Base-by-base conservation (phyloP, 495 filamentous ascomycete species). In the Lasiosphaeria miniovina region DNA sequence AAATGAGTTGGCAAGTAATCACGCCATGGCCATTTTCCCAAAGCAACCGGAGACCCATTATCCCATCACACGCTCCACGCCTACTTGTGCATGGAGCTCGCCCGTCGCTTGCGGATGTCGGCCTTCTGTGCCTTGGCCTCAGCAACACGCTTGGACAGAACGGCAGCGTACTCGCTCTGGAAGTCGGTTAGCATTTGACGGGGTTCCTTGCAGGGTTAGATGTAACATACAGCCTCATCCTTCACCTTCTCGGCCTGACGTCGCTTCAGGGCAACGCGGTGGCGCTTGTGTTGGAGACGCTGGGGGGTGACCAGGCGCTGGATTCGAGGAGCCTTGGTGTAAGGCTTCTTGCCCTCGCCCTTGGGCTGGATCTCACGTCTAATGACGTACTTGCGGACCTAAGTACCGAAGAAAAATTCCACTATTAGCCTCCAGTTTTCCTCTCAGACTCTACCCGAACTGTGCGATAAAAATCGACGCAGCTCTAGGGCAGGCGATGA, bases 311-410 rank as follows among this genome's bases (percentile, higher is more conserved):
- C 90, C 70, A 98, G 90, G 75, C 94, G 90, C 85, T 98, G 94
- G 82, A 98, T 98, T 82, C 89, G 90, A 73, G 94, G 93, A 72
- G 94, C 94, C 87, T 98, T 98, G 88, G 93, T 98, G 86, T 98
- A 97, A 63, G 92, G 77, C 81, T 89, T 88, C 86, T 92, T 92
- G 84, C 90, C 92, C 84, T 97, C 93, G 68, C 83, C 86, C 88
- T 96, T 96, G 68, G 90, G 89, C 77, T 88, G 82, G 74, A 98
- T 88, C 75, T 96, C 95, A 77, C 94, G 95, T 72, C 94, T 95
- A 75, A 98, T 96, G 76, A 98, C 94, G 84, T 95, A 98, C 81
- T 97, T 96, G 84, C 90, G 90, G 79, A 92, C 85, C 90, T 93
- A 79, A 69, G 60, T 62, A 60, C 65, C 68, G 63, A 54, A 41